Evolutionary conservation across 164 flowering plant species (phyloP), one percentile per base, ranked within the genome.

Genomic region (Magnolia kwangsiensis): DNA sequence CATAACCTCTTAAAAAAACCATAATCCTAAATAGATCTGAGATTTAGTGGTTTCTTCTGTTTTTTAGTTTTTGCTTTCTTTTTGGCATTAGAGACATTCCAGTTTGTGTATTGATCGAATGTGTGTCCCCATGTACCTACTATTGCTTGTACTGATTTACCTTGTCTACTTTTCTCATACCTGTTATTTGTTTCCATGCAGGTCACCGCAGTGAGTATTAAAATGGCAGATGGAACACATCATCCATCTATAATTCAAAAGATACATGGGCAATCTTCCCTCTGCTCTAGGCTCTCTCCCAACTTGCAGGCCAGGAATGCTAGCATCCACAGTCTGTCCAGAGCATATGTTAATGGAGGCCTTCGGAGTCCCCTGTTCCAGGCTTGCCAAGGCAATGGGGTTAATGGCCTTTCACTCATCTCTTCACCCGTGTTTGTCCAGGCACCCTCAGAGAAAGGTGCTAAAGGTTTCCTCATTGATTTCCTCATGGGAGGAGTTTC

Each of bases 401-500:
- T 29, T 27, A 51, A 77, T 75, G 78, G 84, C 63, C 61, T 81
- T 45, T 83, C 86, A 6, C 50, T 66, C 71, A 77, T 77, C 10
- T 81, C 81, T 6, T 81, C 84, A 19, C 85, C 86, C 3, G 69
- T 88, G 13, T 75, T 81, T 75, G 83, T 86, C 2, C 87, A 81
- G 65, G 83, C 90, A 67, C 88, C 89, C 51, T 72, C 79, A 7
- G 90, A 88, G 71, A 85, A 88, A 80, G 79, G 83, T 16, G 73
- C 55, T 0, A 2, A 51, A 1, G 84, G 83, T 18, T 88, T 88
- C 63, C 19, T 77, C 49, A 72, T 83, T 67, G 90, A 88, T 78
- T 88, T 88, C 76, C 85, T 87, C 72, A 87, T 86, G 88, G 88
- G 88, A 71, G 88, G 88, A 59, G 87, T 87, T 29, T 86, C 89